phyloP scores from a whole-genome alignment of 257 asterid species.

The Anisodus acutangulus region DNA sequence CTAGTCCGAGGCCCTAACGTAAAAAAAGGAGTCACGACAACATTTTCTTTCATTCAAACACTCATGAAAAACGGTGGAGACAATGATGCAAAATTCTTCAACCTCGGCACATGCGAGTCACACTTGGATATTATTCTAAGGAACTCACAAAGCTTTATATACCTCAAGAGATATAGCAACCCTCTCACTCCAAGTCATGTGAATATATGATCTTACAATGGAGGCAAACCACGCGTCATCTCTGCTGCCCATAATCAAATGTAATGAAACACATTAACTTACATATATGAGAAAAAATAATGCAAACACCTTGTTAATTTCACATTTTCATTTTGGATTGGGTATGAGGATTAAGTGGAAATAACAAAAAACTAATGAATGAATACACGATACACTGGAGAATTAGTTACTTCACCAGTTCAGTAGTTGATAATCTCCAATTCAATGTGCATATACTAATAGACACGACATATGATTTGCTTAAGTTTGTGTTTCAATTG shows the following conservation, averaged over 20 bases:
- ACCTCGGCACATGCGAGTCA: too few relatives aligned
- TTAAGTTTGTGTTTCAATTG: not conserved
- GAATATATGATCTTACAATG: conserved; percentile 83
- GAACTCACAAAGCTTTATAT: conserved; percentile 26
- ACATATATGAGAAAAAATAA: not conserved
- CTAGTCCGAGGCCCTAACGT: conserved; percentile 80
- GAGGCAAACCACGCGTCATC: conserved; percentile 90
- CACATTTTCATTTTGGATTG: not conserved
- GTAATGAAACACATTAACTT: conserved; percentile 23
- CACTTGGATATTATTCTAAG: not conserved
- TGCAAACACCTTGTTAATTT: not conserved
- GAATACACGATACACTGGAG: not conserved
- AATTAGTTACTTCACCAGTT: not conserved
- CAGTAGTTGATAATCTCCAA: not conserved
- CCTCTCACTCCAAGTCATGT: conserved; percentile 90
- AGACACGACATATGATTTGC: not conserved
- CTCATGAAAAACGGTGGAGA: not conserved
- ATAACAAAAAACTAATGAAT: not conserved
- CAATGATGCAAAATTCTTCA: not conserved
- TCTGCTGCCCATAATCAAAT: conserved; percentile 54
- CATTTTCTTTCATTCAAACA: too few relatives aligned
- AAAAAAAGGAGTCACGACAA: conserved; percentile 30
- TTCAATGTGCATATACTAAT: not conserved
- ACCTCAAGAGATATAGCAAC: conserved; percentile 98
- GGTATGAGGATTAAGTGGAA: not conserved